Evolutionary conservation across 768 basidiomycete species (phyloP).

Genomic region (Cubamyces lactineus): DNA sequence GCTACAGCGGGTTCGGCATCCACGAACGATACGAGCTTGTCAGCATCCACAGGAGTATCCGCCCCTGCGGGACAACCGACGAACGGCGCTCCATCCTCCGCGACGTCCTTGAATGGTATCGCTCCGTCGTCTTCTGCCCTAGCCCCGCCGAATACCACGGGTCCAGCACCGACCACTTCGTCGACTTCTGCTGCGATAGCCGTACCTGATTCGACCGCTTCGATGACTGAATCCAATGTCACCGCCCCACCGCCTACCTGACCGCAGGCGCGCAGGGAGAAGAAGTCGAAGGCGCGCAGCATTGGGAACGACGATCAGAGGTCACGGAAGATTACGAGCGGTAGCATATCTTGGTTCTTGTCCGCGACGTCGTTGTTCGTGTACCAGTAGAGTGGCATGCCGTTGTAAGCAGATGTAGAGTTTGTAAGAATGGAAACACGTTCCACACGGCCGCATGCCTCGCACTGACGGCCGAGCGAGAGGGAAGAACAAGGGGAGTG

Average conservation of each 20-base stretch:
- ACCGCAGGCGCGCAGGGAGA: not conserved
- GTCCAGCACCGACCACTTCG: not conserved
- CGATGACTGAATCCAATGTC: not conserved
- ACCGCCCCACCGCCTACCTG: not conserved
- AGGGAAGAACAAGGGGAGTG: slow-evolving; percentile 19
- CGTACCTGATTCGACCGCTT: slow-evolving; percentile 3
- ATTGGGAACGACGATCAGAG: slow-evolving; percentile 18
- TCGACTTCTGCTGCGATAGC: slow-evolving; percentile 11
- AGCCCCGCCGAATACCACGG: not conserved
- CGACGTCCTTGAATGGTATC: not conserved
- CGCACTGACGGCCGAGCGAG: slow-evolving; percentile 11
- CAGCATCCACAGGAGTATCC: too few species aligned
- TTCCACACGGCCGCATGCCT: slow-evolving; percentile 5
- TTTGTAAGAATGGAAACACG: slow-evolving; percentile 16
- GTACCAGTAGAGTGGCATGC: slow-evolving; percentile 14
- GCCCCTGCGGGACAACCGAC: not conserved
- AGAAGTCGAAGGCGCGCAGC: slow-evolving; percentile 9
- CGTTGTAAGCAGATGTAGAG: not conserved
- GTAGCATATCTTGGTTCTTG: slow-evolving; percentile 7
- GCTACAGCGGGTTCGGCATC: too few species aligned
- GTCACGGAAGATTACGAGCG: not conserved
- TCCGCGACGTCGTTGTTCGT: slow-evolving; percentile 21
- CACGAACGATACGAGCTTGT: too few species aligned
- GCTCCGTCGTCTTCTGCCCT: slow-evolving; percentile 5
- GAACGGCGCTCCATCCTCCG: not conserved